phyloP scores from a whole-genome alignment of 176 grass and related monocot genomes.

The Oryza longistaminata region DNA sequence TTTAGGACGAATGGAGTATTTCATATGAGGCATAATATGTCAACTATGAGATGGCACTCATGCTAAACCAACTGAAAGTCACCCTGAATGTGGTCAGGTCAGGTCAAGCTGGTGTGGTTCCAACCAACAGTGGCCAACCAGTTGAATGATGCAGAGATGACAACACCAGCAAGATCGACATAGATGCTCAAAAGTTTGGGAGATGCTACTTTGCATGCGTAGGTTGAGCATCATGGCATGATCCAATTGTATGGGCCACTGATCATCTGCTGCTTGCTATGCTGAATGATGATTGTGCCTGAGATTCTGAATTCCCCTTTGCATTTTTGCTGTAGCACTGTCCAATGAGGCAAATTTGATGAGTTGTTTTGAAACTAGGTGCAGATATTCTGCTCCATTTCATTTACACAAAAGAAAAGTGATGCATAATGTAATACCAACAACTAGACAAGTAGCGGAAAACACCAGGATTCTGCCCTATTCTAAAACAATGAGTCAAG shows the following conservation, averaged over 20 bases:
- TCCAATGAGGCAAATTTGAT: neutral
- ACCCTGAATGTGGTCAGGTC: neutral
- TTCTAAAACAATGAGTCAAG: neutral
- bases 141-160: neutral
- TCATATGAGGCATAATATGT: neutral
- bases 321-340: conserved; percentile 1
- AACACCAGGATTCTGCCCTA: neutral
- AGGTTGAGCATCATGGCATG: conserved; percentile 15
- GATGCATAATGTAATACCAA: neutral
- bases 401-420: neutral
- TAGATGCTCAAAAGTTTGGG: neutral
- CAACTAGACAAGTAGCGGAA: neutral
- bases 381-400: neutral
- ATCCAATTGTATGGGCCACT: conserved; percentile 14
- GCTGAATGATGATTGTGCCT: conserved; percentile 20
- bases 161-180: neutral
- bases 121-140: conserved; percentile 26
- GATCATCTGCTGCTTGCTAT: conserved; percentile 21
- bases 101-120: neutral
- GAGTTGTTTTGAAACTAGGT: neutral
- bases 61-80: neutral
- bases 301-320: neutral
- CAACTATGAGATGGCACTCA: neutral
- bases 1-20: too few relatives aligned
- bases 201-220: neutral